Conservation (phyloP, 2,329 filamentous ascomycete species). For the Cordyceps fumosorosea region DNA sequence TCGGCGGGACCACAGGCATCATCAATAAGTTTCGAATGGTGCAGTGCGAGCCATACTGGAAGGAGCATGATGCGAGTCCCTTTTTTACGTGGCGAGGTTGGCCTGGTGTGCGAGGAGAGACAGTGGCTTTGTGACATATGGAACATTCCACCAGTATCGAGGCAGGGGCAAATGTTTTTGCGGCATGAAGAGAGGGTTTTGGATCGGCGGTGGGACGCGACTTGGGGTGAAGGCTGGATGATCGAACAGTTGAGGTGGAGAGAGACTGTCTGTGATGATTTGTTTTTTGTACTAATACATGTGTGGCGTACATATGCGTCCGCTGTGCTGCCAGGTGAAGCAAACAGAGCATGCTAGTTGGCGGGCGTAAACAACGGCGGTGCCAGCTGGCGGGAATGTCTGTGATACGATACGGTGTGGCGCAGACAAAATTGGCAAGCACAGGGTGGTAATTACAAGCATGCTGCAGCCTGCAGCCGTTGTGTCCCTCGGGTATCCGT, state of each 20-base stretch:
- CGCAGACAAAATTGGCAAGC: not conserved
- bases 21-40: not conserved
- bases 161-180: too few relatives aligned
- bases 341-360: not conserved
- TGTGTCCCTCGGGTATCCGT: too few relatives aligned
- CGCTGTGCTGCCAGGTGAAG: not conserved
- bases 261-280: not conserved
- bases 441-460: not conserved
- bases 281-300: not conserved
- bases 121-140: conserved; percentile 8
- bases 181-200: not conserved
- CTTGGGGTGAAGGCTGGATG: not conserved
- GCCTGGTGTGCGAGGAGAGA: not conserved
- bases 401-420: not conserved
- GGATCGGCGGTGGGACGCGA: not conserved
- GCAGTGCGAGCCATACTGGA: not conserved
- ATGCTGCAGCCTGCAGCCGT: not conserved
- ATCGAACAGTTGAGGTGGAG: not conserved
- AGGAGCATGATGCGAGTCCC: not conserved
- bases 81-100: conserved; percentile 3
- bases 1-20: not conserved
- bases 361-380: not conserved
- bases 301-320: not conserved
- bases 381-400: conserved; percentile 1
- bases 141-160: not conserved